These are phyloP conservation scores for Phascolomyces articulosus DNA, from an alignment of 371 early-diverging fungal genomes.

Conservation along the genomic window DNA sequence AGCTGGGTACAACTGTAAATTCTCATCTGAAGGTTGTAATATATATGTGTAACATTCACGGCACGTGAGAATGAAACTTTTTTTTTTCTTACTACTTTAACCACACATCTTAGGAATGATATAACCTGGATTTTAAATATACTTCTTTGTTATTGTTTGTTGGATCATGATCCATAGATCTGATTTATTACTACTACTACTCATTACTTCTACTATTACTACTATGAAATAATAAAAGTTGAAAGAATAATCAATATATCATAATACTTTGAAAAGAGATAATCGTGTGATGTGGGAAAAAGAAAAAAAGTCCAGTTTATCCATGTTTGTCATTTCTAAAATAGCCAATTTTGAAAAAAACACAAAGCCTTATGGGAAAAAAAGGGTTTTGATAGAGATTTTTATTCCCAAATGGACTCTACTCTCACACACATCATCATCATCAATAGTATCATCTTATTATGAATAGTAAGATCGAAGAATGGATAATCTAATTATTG, in stretches of 20 bases:
- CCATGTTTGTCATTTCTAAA: not conserved
- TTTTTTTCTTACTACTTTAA: no score
- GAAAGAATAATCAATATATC: not conserved
- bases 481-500: no score
- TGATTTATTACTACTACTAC: not conserved
- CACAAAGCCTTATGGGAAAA: constrained; percentile 4
- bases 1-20: not conserved
- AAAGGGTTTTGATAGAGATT: constrained; percentile 2
- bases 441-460: no score
- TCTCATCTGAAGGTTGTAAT: not conserved
- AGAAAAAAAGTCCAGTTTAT: not conserved
- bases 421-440: no score
- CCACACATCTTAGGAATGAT: no score
- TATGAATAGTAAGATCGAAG: no score
- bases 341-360: not conserved
- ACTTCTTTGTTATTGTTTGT: no score
- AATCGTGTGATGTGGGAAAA: not conserved
- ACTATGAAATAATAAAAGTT: not conserved
- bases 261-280: no score
- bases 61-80: not conserved
- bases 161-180: not conserved
- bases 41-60: not conserved
- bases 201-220: not conserved
- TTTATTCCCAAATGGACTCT: no score
- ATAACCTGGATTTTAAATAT: no score